A percentile compares a stretch with the other conserved stretches of the same genome.
Evolutionary conservation across 257 asterid species (phyloP).

Genomic region (Asclepias syriaca): DNA sequence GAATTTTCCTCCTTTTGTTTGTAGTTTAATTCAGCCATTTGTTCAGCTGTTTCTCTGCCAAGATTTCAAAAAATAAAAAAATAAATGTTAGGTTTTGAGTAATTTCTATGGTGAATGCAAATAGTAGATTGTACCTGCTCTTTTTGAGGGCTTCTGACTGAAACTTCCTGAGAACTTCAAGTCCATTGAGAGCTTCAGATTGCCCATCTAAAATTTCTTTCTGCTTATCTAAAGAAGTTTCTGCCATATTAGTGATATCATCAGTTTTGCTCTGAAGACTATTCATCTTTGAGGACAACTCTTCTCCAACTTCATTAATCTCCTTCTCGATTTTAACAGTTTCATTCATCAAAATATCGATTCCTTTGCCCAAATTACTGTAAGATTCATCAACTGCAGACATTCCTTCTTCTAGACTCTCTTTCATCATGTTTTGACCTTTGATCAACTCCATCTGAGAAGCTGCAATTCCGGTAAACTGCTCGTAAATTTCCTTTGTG

Average conservation of each 20-base stretch:
- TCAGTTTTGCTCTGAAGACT: constrained; percentile 57
- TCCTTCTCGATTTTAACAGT: constrained; percentile 62
- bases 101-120: not conserved
- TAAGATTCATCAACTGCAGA: constrained; percentile 43
- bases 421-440: constrained; percentile 64
- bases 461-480: constrained; percentile 58
- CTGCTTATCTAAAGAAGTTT: constrained; percentile 65
- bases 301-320: constrained; percentile 63
- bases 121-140: constrained; percentile 44
- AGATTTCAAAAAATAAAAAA: not conserved
- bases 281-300: constrained; percentile 56
- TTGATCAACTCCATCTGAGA: constrained; percentile 54
- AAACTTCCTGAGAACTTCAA: constrained; percentile 50
- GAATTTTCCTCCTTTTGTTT: constrained; percentile 73
- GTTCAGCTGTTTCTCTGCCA: constrained; percentile 52
- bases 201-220: constrained; percentile 66
- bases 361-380: constrained; percentile 46
- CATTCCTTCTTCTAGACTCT: constrained; percentile 58
- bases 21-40: constrained; percentile 60
- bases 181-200: constrained; percentile 54
- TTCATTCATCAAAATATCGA: constrained; percentile 43
- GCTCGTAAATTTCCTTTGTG: constrained; percentile 49
- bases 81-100: not conserved
- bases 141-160: constrained; percentile 79
- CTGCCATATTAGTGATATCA: constrained; percentile 56